Evolutionary conservation across 2,329 filamentous ascomycete species (phyloP).

Genomic region (Xylariaceae sp.): DNA sequence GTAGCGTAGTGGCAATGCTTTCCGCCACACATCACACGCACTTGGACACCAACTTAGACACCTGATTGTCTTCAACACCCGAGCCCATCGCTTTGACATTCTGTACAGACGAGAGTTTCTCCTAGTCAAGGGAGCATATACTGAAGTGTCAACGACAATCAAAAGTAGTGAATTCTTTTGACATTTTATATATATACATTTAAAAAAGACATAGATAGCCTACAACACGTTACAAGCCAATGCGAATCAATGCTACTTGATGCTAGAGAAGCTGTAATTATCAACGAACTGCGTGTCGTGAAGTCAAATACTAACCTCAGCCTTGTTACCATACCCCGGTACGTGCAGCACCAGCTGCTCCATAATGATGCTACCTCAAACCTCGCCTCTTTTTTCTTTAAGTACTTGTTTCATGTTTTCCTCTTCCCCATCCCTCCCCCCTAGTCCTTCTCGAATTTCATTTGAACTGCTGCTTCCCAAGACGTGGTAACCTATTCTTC

Average conservation of each 20-base stretch:
- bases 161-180: too few relatives aligned
- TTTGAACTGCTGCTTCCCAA: constrained; percentile 10
- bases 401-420: constrained; percentile 28
- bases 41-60: constrained; percentile 3
- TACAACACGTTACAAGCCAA: too few relatives aligned
- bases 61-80: constrained; percentile 5
- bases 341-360: constrained; percentile 22
- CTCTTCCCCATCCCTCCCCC: constrained; percentile 23
- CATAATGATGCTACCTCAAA: constrained; percentile 27
- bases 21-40: constrained; percentile 20
- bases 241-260: background rate
- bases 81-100: background rate
- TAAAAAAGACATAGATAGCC: too few relatives aligned
- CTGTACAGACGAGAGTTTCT: constrained; percentile 14
- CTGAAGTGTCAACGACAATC: too few relatives aligned
- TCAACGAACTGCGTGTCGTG: background rate
- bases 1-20: constrained; percentile 34
- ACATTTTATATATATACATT: too few relatives aligned
- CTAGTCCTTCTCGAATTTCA: constrained; percentile 20
- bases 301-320: constrained; percentile 32
- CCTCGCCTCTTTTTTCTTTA: constrained; percentile 34
- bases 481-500: constrained; percentile 1
- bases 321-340: constrained; percentile 24
- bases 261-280: background rate
- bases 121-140: constrained; percentile 8